Conservation (phyloP, 345 rosid genomes). For the Citropsis articulata region DNA sequence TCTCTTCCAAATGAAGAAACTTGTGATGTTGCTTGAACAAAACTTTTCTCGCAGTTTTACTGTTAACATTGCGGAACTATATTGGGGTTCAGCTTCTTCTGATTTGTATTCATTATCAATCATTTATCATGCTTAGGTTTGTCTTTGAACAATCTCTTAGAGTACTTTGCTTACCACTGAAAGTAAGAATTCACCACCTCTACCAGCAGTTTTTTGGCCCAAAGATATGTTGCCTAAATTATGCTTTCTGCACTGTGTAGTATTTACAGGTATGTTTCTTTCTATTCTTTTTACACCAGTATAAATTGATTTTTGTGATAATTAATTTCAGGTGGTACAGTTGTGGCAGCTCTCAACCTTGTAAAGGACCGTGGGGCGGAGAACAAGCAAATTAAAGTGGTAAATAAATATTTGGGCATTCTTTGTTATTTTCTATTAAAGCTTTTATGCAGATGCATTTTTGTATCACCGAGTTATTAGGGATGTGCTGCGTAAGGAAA, state of each 20-base stretch:
- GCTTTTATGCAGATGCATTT: neutral
- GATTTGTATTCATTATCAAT: neutral
- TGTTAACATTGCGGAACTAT: no score
- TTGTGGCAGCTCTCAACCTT: constrained; percentile 71
- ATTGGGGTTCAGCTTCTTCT: neutral
- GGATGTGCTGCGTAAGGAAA: neutral
- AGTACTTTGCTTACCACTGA: neutral
- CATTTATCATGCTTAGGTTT: neutral
- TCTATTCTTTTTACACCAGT: neutral
- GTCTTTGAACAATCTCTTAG: neutral
- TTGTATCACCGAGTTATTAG: neutral
- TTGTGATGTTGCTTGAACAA: neutral
- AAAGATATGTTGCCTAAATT: neutral
- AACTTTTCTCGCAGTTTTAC: neutral
- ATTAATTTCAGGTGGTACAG: constrained; percentile 67
- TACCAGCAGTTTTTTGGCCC: neutral
- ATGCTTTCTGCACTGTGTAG: neutral
- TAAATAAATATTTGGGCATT: constrained; percentile 24
- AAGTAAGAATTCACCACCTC: neutral
- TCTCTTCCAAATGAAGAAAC: neutral
- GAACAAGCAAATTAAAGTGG: constrained; percentile 88
- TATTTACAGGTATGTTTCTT: constrained; percentile 3
- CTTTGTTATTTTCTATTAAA: neutral
- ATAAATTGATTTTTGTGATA: constrained; percentile 3
- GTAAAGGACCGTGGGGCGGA: constrained; percentile 66